Conservation (phyloP, 2,329 filamentous ascomycete genomes). For the Zymoseptoria crescenta region DNA sequence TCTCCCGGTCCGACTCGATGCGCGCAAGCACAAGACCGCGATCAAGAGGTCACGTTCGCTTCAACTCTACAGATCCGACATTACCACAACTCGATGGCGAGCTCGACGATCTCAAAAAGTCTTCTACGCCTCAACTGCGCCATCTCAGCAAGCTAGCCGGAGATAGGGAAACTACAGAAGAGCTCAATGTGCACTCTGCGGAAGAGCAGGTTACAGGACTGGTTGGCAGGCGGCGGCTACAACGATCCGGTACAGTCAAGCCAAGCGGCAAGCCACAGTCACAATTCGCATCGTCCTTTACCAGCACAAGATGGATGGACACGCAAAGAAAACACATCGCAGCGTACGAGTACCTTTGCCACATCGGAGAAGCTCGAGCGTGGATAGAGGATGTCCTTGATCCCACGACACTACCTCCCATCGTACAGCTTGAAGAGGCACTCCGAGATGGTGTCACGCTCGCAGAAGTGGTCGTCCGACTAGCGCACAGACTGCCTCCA, state of each 20-base stretch:
- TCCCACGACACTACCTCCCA: conserved; percentile 75
- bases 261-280: conserved; percentile 41
- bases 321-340: conserved; percentile 93
- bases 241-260: conserved; percentile 53
- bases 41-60: conserved; percentile 26
- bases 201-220: conserved; percentile 83
- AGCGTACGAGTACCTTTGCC: conserved; percentile 96
- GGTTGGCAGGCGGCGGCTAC: conserved; percentile 73
- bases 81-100: conserved; percentile 29
- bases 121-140: conserved; percentile 85
- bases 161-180: conserved; percentile 64
- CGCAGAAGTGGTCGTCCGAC: conserved; percentile 84
- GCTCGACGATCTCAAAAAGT: conserved; percentile 73
- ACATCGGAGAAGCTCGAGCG: conserved; percentile 97
- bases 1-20: conserved; percentile 32
- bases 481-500: conserved; percentile 66
- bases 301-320: conserved; percentile 98
- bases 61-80: conserved; percentile 22
- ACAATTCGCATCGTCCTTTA: conserved; percentile 27
- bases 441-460: conserved; percentile 87
- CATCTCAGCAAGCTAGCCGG: conserved; percentile 68
- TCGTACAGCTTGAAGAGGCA: conserved; percentile 88
- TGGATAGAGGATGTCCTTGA: conserved; percentile 90
- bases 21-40: conserved; percentile 29
- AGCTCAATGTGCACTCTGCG: conserved; percentile 69